phyloP scores from a whole-genome alignment of 2,329 filamentous ascomycete species.

The Fusarium sp. region DNA sequence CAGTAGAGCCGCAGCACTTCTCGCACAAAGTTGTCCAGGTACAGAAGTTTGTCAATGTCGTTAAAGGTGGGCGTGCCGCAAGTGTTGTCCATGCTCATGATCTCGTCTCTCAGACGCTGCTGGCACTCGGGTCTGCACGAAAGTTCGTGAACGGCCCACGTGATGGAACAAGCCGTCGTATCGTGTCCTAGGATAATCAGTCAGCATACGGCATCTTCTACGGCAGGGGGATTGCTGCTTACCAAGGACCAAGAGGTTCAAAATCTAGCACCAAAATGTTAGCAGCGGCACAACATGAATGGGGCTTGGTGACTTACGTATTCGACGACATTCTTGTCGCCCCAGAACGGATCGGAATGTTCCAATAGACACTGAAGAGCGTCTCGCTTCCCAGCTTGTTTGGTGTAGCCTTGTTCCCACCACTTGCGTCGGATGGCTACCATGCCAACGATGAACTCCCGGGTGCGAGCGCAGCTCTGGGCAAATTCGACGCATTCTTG shows the following conservation, averaged over 20 bases:
- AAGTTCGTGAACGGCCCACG: constrained; percentile 55
- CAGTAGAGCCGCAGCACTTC: constrained; percentile 56
- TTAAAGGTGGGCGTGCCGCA: constrained; percentile 22
- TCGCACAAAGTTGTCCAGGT: constrained; percentile 54
- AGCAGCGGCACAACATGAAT: constrained; percentile 14
- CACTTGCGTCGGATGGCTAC: constrained; percentile 16
- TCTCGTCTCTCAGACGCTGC: constrained; percentile 51
- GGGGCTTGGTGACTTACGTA: constrained; percentile 25
- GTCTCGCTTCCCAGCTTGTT: constrained; percentile 13
- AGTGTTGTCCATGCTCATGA: constrained; percentile 37
- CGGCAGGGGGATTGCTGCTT: background rate
- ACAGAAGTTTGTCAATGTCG: constrained; percentile 48
- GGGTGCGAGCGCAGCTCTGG: constrained; percentile 43
- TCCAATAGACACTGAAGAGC: constrained; percentile 50
- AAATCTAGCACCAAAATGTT: constrained; percentile 49
- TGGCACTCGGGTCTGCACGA: constrained; percentile 50
- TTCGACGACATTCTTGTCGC: constrained; percentile 45
- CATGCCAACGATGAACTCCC: constrained; percentile 43
- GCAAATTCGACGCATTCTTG: constrained; percentile 50
- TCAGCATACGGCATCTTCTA: background rate
- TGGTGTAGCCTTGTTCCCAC: constrained; percentile 5
- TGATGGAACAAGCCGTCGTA: constrained; percentile 55
- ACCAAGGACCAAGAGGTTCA: constrained; percentile 56
- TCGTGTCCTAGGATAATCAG: constrained; percentile 47
- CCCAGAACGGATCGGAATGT: constrained; percentile 36